A percentile compares a stretch with the other conserved stretches of the same genome.
Evolutionary conservation across 2,329 filamentous ascomycete species (phyloP).

Genomic region (Penicillium psychrosexuale): DNA sequence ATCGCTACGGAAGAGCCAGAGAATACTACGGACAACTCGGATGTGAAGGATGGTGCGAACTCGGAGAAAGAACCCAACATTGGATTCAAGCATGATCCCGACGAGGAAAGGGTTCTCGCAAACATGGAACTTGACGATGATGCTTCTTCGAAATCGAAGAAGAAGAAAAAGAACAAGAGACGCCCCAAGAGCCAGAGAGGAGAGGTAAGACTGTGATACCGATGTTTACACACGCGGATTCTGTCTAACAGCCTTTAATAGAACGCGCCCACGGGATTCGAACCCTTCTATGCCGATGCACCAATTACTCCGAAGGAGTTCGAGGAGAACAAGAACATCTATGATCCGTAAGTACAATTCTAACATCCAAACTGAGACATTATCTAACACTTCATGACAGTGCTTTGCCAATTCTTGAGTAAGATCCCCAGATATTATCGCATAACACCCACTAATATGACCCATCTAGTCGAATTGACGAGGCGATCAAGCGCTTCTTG

Average conservation of each 20-base stretch:
- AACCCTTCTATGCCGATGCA: constrained; percentile 77
- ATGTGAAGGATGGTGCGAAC: neutral
- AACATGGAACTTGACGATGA: neutral
- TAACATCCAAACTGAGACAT: neutral
- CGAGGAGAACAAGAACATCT: constrained; percentile 65
- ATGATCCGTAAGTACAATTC: constrained; percentile 55
- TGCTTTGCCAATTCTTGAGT: constrained; percentile 57
- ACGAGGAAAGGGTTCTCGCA: constrained; percentile 1
- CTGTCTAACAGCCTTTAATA: constrained; percentile 18
- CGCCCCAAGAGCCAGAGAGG: constrained; percentile 43
- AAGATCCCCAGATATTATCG: constrained; percentile 23
- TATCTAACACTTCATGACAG: constrained; percentile 14
- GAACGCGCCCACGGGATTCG: constrained; percentile 63
- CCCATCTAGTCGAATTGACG: constrained; percentile 67
- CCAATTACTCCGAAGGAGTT: constrained; percentile 71
- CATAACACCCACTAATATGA: constrained; percentile 13
- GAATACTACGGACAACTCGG: no score
- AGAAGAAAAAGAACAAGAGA: constrained; percentile 33
- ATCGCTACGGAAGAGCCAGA: neutral
- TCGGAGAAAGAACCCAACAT: neutral
- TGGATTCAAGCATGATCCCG: constrained; percentile 5
- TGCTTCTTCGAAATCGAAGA: constrained; percentile 6
- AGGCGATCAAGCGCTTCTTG: constrained; percentile 78
- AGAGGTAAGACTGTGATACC: constrained; percentile 8
- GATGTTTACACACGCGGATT: neutral